phyloP scores from a whole-genome alignment of 2,329 filamentous ascomycete genomes.

The Exophiala xenobiotica region DNA sequence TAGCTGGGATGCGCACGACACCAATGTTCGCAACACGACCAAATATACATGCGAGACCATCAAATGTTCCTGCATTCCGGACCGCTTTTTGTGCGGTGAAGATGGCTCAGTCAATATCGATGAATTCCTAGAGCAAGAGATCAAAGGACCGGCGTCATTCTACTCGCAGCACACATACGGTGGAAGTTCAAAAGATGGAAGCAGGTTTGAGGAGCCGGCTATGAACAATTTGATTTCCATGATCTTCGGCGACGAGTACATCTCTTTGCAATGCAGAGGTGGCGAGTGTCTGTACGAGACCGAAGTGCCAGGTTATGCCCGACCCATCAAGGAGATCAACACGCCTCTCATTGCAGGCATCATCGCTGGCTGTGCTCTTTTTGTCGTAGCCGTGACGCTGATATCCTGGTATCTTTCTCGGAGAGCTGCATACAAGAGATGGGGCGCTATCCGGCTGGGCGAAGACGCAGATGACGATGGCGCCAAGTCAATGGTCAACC shows the following conservation, averaged over 20 bases:
- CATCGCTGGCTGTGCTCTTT: constrained; percentile 81
- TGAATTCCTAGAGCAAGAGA: constrained; percentile 79
- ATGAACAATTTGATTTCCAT: constrained; percentile 88
- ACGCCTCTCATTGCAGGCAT: constrained; percentile 92
- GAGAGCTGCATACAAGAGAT: constrained; percentile 60
- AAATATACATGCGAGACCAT: constrained; percentile 82
- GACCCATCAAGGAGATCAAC: constrained; percentile 91
- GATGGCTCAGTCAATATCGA: constrained; percentile 87
- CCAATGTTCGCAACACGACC: constrained; percentile 73
- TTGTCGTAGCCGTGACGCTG: constrained; percentile 83
- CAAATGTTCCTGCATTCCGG: constrained; percentile 81
- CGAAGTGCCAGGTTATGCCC: constrained; percentile 85
- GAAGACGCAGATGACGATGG: constrained; percentile 89
- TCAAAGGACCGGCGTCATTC: constrained; percentile 85
- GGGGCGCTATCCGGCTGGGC: constrained; percentile 70
- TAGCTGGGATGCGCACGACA: constrained; percentile 67
- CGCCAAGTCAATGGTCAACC: constrained; percentile 81
- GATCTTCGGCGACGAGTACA: constrained; percentile 90
- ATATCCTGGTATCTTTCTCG: constrained; percentile 84
- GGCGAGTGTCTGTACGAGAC: constrained; percentile 94
- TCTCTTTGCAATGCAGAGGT: constrained; percentile 74
- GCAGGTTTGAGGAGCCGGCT: constrained; percentile 83
- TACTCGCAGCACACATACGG: constrained; percentile 61
- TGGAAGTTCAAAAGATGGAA: constrained; percentile 64
- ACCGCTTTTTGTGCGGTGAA: constrained; percentile 90